Percentiles rank a stretch among this genome's conserved stretches.
These are phyloP conservation scores for Somion occarium DNA, from an alignment of 1,284 basidiomycete species.

Conservation along the genomic window DNA sequence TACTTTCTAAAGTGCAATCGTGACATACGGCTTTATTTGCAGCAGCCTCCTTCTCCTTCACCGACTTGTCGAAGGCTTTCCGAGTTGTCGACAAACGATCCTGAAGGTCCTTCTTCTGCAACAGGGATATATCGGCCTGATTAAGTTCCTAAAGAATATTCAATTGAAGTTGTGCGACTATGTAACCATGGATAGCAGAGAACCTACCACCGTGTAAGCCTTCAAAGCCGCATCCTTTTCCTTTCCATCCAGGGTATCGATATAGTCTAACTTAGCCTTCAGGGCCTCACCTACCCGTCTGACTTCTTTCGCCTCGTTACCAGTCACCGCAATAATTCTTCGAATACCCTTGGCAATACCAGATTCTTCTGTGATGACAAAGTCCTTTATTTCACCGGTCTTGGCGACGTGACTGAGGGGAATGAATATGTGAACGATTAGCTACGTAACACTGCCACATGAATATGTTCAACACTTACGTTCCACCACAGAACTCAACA, in stretches of 20 bases:
- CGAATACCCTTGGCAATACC: conserved; percentile 98
- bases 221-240: conserved; percentile 87
- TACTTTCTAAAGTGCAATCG: neutral
- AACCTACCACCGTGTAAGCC: conserved; percentile 69
- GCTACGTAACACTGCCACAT: conserved; percentile 5
- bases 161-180: too few species aligned
- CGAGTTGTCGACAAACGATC: conserved; percentile 70
- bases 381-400: conserved; percentile 95
- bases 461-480: conserved; percentile 69
- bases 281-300: conserved; percentile 69
- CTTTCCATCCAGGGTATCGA: conserved; percentile 66
- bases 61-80: conserved; percentile 82
- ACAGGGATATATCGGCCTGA: conserved; percentile 83
- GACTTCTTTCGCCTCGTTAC: conserved; percentile 86
- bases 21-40: conserved; percentile 70
- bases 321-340: conserved; percentile 91
- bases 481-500: conserved; percentile 98
- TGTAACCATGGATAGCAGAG: neutral
- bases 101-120: conserved; percentile 79
- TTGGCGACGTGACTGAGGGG: conserved; percentile 77
- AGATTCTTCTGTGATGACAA: conserved; percentile 92
- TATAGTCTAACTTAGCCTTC: conserved; percentile 57
- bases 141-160: conserved; percentile 68
- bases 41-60: conserved; percentile 78
- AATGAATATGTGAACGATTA: neutral